These are phyloP conservation scores for Syncephalastrum racemosum DNA, from an alignment of 371 early-diverging fungal species.

Conservation along the genomic window DNA sequence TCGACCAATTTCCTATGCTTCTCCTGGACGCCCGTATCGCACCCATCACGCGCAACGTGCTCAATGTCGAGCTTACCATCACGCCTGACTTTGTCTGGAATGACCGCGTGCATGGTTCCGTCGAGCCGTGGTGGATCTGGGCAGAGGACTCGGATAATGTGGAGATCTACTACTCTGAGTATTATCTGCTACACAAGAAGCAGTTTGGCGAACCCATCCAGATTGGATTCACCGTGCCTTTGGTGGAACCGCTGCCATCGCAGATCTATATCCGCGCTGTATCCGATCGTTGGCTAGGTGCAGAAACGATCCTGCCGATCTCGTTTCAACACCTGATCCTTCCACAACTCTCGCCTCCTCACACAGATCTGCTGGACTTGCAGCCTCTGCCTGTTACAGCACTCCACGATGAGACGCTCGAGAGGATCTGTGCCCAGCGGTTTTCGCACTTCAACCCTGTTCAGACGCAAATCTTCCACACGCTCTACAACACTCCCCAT, in stretches of 20 bases:
- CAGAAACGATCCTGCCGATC: constrained; percentile 83
- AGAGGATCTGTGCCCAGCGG: constrained; percentile 74
- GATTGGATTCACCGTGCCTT: constrained; percentile 86
- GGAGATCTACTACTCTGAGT: constrained; percentile 59
- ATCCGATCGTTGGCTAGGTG: constrained; percentile 93
- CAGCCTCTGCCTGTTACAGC: constrained; percentile 89
- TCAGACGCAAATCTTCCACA: constrained; percentile 97
- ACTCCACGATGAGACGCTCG: constrained; percentile 75
- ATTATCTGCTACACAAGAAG: constrained; percentile 51
- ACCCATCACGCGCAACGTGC: constrained; percentile 91
- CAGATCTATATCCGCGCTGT: constrained; percentile 88
- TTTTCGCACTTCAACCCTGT: constrained; percentile 97
- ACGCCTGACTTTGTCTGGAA: constrained; percentile 92
- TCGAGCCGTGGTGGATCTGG: constrained; percentile 95
- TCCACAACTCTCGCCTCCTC: constrained; percentile 78
- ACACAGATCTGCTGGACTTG: constrained; percentile 87
- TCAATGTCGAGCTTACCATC: constrained; percentile 77
- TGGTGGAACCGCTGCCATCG: constrained; percentile 84
- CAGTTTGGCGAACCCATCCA: constrained; percentile 56
- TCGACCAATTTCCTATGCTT: constrained; percentile 85
- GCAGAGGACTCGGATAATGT: constrained; percentile 78
- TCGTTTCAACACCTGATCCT: constrained; percentile 88
- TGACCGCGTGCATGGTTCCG: constrained; percentile 83
- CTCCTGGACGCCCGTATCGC: constrained; percentile 76
- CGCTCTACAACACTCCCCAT: constrained; percentile 82